Base-by-base conservation (phyloP, 169 alveolate species). In the Plasmodium cynomolgi region DNA sequence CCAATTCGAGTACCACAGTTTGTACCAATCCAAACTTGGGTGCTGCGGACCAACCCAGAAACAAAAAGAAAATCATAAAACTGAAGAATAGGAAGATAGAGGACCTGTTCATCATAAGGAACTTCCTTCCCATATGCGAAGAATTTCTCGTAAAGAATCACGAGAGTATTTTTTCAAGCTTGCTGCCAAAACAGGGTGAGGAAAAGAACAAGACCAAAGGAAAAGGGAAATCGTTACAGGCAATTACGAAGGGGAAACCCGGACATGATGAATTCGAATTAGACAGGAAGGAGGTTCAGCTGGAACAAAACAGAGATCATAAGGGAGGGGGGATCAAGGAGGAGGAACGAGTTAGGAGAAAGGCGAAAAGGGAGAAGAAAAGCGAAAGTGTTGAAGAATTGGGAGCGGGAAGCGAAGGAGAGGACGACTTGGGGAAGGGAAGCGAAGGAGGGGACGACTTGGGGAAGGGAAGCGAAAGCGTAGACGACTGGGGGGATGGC, bases 61-160 rank as follows among this genome's bases (percentile, higher is more conserved):
- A 80, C 11, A 44, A 23, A 80, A 39, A 23, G 15, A 88, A 88
- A 88, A 88, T 88, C 11, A 88, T 68, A 58, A 88, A 79, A 39
- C 11, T 88, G 33, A 39, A 58, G 33, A 80, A 88, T 58, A 34
- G 68, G 31, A 77, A 77, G 50, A 88, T 88, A 79, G 94, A 88
- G 47, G 94, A 88, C 37, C 81, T 56, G 29, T 88, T 79, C 72
- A 37, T 88, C 2, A 88, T 88, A 33, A 79, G 72, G 54, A 79
- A 58, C 20, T 88, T 88, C 73, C 72, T 88, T n/a, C 94, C 94
- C 15, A 88, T 88, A 79, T 88, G 94, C 47, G 94, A 88, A 88
- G 94, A 88, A 56, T 88, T 79, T 33, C 72, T 88, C 29, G 47
- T 88, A 79, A 88, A 88, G 71, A 58, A 88, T 15, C 34, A 88